Conservation (phyloP, 352 stramenopile species). For the Halophytophthora polymorphica region DNA sequence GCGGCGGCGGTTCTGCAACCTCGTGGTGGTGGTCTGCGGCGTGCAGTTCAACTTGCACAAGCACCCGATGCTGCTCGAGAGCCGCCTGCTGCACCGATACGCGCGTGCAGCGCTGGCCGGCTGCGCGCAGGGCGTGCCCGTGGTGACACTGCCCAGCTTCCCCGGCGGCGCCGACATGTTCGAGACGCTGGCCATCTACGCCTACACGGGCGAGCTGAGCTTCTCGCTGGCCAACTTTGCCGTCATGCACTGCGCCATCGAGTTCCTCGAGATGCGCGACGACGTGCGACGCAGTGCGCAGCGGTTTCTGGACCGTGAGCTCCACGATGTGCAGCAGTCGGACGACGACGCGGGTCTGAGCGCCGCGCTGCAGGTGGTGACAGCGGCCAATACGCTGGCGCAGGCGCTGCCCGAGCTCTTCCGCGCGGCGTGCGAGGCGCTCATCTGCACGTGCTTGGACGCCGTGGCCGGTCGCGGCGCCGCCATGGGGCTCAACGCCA, state of each 20-base stretch:
- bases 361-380: conserved; percentile 18
- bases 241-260: conserved; percentile 30
- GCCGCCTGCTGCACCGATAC: conserved; percentile 38
- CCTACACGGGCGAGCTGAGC: conserved; percentile 52
- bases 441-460: conserved; percentile 28
- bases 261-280: conserved; percentile 48
- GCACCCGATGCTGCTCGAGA: conserved; percentile 59
- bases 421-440: conserved; percentile 10
- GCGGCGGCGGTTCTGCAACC: conserved; percentile 44
- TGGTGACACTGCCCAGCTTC: conserved; percentile 46
- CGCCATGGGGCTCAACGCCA: conserved; percentile 14
- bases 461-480: conserved; percentile 14
- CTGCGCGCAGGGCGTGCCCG: conserved; percentile 17
- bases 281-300: conserved; percentile 24
- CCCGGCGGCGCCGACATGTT: conserved; percentile 56
- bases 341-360: conserved; percentile 7
- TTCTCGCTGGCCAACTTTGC: conserved; percentile 29
- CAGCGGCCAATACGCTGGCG: conserved; percentile 16
- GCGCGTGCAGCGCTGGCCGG: conserved; percentile 24
- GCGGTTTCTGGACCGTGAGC: conserved; percentile 28
- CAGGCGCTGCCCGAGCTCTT: conserved; percentile 24
- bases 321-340: neutral
- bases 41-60: conserved; percentile 77
- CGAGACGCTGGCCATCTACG: conserved; percentile 66
- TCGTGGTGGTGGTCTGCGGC: conserved; percentile 57